Percentiles rank a stretch among this genome's conserved stretches.
Evolutionary conservation across 441 rosid species (phyloP).

Genomic region (Syzygium malaccense): DNA sequence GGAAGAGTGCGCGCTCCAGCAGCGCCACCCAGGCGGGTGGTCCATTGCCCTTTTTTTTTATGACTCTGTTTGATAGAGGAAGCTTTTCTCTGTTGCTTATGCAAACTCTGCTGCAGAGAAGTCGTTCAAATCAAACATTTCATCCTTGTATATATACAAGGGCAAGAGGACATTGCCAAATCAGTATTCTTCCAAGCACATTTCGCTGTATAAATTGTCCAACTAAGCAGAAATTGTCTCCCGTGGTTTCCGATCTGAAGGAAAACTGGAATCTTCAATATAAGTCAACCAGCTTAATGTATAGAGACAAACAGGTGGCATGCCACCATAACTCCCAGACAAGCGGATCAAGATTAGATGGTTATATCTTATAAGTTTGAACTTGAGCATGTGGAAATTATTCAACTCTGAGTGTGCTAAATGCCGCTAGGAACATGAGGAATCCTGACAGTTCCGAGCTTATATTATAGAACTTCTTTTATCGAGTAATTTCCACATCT

Average conservation of each 20-base stretch:
- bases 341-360: background rate
- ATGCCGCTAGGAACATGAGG: background rate
- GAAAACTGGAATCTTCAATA: background rate
- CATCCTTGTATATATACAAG: background rate
- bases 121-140: background rate
- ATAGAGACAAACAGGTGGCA: background rate
- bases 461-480: background rate
- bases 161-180: background rate
- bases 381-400: background rate
- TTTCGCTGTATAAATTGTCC: background rate
- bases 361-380: background rate
- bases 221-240: background rate
- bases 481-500: background rate
- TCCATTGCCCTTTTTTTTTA: background rate
- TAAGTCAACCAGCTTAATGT: background rate
- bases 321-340: background rate
- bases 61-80: background rate
- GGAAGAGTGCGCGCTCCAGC: too few relatives aligned
- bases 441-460: background rate
- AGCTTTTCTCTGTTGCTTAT: background rate
- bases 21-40: too few relatives aligned
- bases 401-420: background rate
- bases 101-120: background rate
- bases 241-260: background rate
- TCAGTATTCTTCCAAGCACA: background rate